Base-by-base conservation (phyloP, 2,329 filamentous ascomycete genomes). In the Fusarium dlaminii region DNA sequence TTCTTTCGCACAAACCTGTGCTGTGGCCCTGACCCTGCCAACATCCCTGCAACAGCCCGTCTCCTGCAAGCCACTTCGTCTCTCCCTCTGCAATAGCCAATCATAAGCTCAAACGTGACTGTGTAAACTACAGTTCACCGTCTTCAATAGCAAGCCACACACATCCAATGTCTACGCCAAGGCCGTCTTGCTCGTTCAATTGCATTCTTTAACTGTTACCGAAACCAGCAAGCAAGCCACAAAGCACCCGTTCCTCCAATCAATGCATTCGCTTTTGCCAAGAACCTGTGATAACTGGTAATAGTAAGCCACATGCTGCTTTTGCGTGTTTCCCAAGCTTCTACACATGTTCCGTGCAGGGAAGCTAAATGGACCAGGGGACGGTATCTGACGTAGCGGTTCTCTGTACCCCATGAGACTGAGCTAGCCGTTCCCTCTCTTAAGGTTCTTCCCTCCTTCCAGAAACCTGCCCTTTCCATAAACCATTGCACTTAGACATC, bases 351-450 rank as follows among this genome's bases (percentile, higher is more conserved):
- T 37, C 24, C 32, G 11, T 37, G 18, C 13, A 29, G 17, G 9
- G 2, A 8, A 5, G 5, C 18, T 3, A 27, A 12, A 5, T 1
- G 0, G 7, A 29, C 10, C 32, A 36, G 24, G 24, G n/a, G 10
- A 52, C 1, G 3, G 9, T 0, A 24, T 22, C 24, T 52, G n/a
- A 37, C 18, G 17, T 37, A 27, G 27, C 17, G 4, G n/a, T 6
- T 36, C 6, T 24, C 8, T 17, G 1, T 12, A 0, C 0, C 3
- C n/a, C 18, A 17, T 17, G 32, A 22, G 3, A 0, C 4, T 36
- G n/a, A 8, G 9, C 18, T 8, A 12, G n/a, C 2, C 13, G 2
- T 15, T 22, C 7, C 2, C 3, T 22, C 32, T 3, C 3, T 20
- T 18, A 34, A 34, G 6, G 8, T 34, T 51, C n/a, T 51, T 34